Evolutionary conservation across 345 rosid species (phyloP), one percentile per base, ranked within the genome.

Genomic region (thale cress (Arabidopsis thaliana)): DNA sequence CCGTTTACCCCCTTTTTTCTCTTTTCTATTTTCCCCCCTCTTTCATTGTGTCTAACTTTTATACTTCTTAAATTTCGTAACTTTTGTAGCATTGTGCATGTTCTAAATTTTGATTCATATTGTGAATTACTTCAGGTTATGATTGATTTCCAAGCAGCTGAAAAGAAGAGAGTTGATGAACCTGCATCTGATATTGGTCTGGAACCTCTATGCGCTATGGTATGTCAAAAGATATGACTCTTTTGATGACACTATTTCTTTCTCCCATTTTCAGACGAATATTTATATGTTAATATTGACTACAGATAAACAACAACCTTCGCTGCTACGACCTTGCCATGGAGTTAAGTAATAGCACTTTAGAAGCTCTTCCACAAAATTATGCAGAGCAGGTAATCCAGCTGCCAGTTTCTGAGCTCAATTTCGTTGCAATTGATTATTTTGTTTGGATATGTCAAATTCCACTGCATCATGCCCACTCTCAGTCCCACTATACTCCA

Each of bases 101-200:
- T 46, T 61, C 36, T 44, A 55, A 37, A n/a, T 45, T 53, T 56
- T 71, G 49, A 77, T 66, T 68, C 42, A 59, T 14, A 34, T 32
- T 67, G 34, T 68, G 20, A 70, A 66, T 59, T 71, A 67, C 74
- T 73, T 76, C 81, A 95, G 99, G 99, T 95, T 78, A 93, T 96
- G 98, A 88, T 93, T 55, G 99, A 96, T 83, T 96, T 96, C 79
- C 99, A 96, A 93, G 94, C 89, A 58, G 96, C 99, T 70, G 93
- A 96, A 81, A 89, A 85, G 82, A 81, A 84, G 79, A 88, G 93
- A 83, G 87, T 93, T 81, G 89, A 81, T 59, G 99, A 96, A 77
- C 96, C 94, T 20, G 91, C 96, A 80, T 88, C 96, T 72, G 99
- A 96, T 69, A 85, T 93, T 80, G 96, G 96, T 62, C 82, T 96